Base-by-base conservation (phyloP, 768 basidiomycete genomes). In the Antrodiella citrinella region DNA sequence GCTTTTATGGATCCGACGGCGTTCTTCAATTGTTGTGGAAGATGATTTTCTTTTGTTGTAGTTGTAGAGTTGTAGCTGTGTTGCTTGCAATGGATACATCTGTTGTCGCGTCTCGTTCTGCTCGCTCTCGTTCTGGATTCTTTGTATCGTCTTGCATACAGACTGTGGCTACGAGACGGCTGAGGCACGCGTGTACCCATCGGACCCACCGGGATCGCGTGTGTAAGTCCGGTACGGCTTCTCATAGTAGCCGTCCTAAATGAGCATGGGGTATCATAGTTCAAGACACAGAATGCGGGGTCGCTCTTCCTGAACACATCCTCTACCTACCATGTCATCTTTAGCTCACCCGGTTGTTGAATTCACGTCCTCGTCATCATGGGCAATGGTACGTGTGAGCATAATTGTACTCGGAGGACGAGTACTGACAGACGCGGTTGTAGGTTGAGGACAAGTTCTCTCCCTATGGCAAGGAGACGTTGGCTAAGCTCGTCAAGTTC, bases 371-470 rank as follows among this genome's bases (percentile, higher is more conserved):
- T 76, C 85, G 58, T 80, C 87, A 25, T 87, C 90, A 57, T 94
- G 91, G 91, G 82, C 86, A 43, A 77, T 94, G 75, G 91, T 91
- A 54, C 24, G 76, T 69, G 35, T 49, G 9, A 44, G 24, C n/a
- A 23, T 15, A 12, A 2, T 23, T 19, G 45, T 49, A 19, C 22
- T 3, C 52, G 60, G 18, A 59, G 50, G 35, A 2, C 51, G 44
- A 2, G 11, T 26, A 39, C 26, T 25, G 12, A 20, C 19, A 15
- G 15, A 35, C 30, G 30, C 30, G 30, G 7, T 7, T 35, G 7
- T 47, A 91, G 89, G 70, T 94, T 52, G 88, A 95, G 71, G 85
- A 90, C 76, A 93, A 91, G 71, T 90, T 98, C 76, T 90, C 91
- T 4, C 79, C 84, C 4, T 88, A 77, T 59, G 96, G 85, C 19